These are phyloP conservation scores for Camellia lanceoleosa DNA, from an alignment of 148 eudicot species.

Conservation along the genomic window DNA sequence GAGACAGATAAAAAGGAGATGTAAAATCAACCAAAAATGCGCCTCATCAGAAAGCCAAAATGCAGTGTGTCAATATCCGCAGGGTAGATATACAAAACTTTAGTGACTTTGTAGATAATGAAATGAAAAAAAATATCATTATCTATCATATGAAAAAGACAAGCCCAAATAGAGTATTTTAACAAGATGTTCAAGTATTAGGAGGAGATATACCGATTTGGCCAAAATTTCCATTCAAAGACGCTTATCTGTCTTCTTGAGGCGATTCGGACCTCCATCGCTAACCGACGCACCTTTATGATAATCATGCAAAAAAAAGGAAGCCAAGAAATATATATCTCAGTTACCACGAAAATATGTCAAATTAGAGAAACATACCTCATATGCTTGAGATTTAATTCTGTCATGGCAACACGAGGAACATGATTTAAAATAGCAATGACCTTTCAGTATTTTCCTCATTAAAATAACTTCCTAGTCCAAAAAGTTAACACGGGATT, in stretches of 20 bases:
- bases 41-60: background rate
- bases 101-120: background rate
- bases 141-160: background rate
- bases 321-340: background rate
- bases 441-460: background rate
- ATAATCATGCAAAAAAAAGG: background rate
- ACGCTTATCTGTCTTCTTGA: slow-evolving; percentile 65
- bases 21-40: background rate
- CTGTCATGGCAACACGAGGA: too few species aligned
- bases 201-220: slow-evolving; percentile 30
- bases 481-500: background rate
- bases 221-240: slow-evolving; percentile 69
- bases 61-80: background rate
- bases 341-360: background rate
- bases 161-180: background rate
- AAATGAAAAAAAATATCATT: background rate
- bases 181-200: background rate
- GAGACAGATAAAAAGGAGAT: background rate
- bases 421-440: too few species aligned
- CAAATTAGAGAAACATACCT: background rate
- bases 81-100: background rate
- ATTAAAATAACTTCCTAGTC: background rate
- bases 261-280: slow-evolving; percentile 76
- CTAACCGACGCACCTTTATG: slow-evolving; percentile 74
- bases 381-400: background rate